Evolutionary conservation across 441 rosid species (phyloP).

Genomic region (Gossypium lobatum): DNA sequence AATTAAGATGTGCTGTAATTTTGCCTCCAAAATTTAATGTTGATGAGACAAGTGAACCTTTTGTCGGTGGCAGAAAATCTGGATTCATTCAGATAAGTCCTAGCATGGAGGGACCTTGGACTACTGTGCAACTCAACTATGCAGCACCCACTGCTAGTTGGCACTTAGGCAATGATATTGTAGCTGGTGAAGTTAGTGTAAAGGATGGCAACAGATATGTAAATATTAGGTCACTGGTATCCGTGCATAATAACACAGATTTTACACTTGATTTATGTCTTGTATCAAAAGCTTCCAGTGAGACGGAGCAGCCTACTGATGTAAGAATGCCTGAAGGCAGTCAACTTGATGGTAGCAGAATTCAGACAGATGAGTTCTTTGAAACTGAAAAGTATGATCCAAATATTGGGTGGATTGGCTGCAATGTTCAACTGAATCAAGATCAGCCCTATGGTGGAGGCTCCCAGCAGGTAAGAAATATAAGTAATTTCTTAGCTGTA

Average conservation of each 20-base stretch:
- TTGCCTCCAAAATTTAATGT: conserved; percentile 50
- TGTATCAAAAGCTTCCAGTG: conserved; percentile 39
- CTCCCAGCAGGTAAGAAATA: conserved; percentile 28
- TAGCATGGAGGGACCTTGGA: conserved; percentile 91
- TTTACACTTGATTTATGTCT: conserved; percentile 69
- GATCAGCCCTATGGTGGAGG: conserved; percentile 22
- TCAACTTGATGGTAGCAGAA: conserved; percentile 22
- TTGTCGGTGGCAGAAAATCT: conserved; percentile 40
- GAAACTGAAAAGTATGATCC: conserved; percentile 50
- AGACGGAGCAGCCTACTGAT: conserved; percentile 23
- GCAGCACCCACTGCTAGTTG: conserved; percentile 99
- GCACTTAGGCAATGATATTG: conserved; percentile 87
- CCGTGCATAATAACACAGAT: conserved; percentile 67
- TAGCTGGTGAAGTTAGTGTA: conserved; percentile 92
- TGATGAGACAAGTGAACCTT: conserved; percentile 35
- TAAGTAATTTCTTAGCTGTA: not conserved
- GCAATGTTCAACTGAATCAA: conserved; percentile 26
- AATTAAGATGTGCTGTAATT: conserved; percentile 70
- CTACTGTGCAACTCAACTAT: conserved; percentile 84
- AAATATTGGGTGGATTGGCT: conserved; percentile 48
- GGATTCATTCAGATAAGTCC: conserved; percentile 97
- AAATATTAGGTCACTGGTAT: conserved; percentile 82
- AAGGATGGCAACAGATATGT: conserved; percentile 84
- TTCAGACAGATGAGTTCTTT: conserved; percentile 44
- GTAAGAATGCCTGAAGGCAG: conserved; percentile 26